Conservation (phyloP, 2,329 filamentous ascomycete genomes). For the Rhynchosporium graminicola region DNA sequence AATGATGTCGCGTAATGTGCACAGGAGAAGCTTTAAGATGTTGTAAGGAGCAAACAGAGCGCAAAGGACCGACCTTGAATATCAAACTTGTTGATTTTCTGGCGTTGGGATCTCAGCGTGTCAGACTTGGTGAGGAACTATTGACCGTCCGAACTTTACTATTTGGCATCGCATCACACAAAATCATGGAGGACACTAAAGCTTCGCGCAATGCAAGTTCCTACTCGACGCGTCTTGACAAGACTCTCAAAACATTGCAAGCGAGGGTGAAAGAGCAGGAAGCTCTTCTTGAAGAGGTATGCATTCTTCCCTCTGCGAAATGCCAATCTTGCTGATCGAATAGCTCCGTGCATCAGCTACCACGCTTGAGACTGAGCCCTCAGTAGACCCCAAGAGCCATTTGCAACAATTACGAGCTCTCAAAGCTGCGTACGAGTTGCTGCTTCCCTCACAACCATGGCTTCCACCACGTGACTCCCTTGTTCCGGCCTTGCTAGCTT, state of each 20-base stretch:
- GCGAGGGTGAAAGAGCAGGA: slow-evolving; percentile 56
- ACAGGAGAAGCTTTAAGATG: no score
- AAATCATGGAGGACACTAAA: slow-evolving; percentile 23
- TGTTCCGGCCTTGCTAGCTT: slow-evolving; percentile 69
- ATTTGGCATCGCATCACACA: neutral
- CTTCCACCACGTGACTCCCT: slow-evolving; percentile 68
- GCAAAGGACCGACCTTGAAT: neutral
- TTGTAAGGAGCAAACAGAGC: neutral
- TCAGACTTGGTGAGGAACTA: no score
- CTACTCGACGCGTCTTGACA: slow-evolving; percentile 60
- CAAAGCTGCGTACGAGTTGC: slow-evolving; percentile 64
- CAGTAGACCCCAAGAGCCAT: slow-evolving; percentile 41
- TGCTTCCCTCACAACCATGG: slow-evolving; percentile 62
- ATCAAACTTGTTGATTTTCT: neutral
- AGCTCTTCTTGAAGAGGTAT: slow-evolving; percentile 50
- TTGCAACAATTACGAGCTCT: slow-evolving; percentile 53
- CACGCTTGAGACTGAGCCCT: slow-evolving; percentile 34
- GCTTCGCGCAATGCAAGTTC: slow-evolving; percentile 42
- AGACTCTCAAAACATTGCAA: slow-evolving; percentile 68
- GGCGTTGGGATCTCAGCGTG: no score
- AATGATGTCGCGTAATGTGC: slow-evolving; percentile 1
- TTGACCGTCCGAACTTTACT: neutral
- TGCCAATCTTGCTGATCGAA: slow-evolving; percentile 19
- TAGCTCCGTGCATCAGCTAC: slow-evolving; percentile 37
- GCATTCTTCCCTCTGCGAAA: neutral